Evolutionary conservation across 2,329 filamentous ascomycete genomes (phyloP).

Genomic region (Aspergillus flavus): DNA sequence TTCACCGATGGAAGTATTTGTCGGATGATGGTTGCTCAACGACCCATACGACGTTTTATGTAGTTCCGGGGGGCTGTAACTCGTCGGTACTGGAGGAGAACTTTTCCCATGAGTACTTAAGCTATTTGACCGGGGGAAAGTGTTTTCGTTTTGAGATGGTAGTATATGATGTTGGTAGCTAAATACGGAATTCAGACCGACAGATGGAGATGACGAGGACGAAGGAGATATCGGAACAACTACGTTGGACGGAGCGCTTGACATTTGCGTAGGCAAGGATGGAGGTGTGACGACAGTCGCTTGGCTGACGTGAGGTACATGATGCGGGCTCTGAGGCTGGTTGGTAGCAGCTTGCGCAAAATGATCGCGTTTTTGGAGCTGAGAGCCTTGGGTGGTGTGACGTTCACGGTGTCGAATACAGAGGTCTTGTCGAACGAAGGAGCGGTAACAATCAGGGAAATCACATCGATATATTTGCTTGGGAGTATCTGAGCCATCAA

Average conservation of each 20-base stretch:
- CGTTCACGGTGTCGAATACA: constrained; percentile 83
- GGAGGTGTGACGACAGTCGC: constrained; percentile 15
- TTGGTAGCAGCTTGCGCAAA: constrained; percentile 38
- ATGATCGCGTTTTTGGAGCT: constrained; percentile 52
- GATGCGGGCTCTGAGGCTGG: constrained; percentile 22
- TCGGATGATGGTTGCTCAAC: constrained; percentile 14
- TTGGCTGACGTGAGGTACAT: constrained; percentile 20
- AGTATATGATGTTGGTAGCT: constrained; percentile 28
- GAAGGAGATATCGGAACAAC: constrained; percentile 24
- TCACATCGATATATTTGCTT: constrained; percentile 95
- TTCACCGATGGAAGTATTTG: constrained; percentile 18
- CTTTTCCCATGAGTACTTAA: constrained; percentile 31
- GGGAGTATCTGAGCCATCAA: constrained; percentile 68
- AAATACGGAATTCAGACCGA: constrained; percentile 22
- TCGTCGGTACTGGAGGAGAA: constrained; percentile 28
- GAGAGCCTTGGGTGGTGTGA: constrained; percentile 67
- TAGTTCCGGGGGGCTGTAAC: constrained; percentile 31
- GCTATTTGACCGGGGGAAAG: constrained; percentile 30
- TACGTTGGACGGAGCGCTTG: constrained; percentile 12
- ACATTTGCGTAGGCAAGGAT: constrained; percentile 5
- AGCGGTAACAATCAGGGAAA: constrained; percentile 84
- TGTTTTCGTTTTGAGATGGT: constrained; percentile 29
- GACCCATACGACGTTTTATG: constrained; percentile 24
- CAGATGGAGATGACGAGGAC: constrained; percentile 33
- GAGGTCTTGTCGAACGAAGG: constrained; percentile 91